Evolutionary conservation across 2,329 filamentous ascomycete species (phyloP), one percentile per base, ranked within the genome.

Genomic region (Apiospora koreana): DNA sequence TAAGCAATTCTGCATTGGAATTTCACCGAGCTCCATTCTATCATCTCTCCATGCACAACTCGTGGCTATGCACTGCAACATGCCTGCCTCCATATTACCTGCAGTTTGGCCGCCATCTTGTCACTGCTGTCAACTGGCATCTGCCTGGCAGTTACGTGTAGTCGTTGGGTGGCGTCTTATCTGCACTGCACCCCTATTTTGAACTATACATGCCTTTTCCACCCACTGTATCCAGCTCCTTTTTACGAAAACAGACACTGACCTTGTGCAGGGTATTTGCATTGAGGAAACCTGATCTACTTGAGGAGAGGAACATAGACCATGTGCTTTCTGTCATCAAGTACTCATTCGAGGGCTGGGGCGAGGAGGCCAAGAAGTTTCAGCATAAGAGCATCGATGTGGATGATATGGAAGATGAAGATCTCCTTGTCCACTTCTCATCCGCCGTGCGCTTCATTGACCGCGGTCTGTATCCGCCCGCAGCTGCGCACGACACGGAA

Each of bases 381-480:
- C 83, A 91, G 73, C 94, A 97, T 79, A 86, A 94, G 75, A 87
- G 90, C 72, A 92, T 98, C 73, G 92, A 97, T 74, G 90, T 98
- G 58, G 93, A 98, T 80, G 96, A 99, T 83, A 89, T 95, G 68
- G 93, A 95, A 25, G 94, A 98, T 77, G 92, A 95, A 75, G 94
- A 99, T 81, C 82, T 98, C 68, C 83, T 98, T 23, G 88, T 93
- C 72, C 91, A 97, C 80, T 92, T 98, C 72, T 89, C 94, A 8
- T 85, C 85, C 68, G 92, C 92, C 70, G 93, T 96, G 76, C 87
- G 86, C 65, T 99, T 97, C 81, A 97, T 98, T 75, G 89, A 95
- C 75, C 84, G 90, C 54, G 95, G 90, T 1, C 84, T 98, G 68
- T 77, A 81, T 65, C 76, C 74, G 38, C 71, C 73, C 2, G 83